Base-by-base conservation (phyloP, 805 yeast species). In the Ogataea thermomethanolica region DNA sequence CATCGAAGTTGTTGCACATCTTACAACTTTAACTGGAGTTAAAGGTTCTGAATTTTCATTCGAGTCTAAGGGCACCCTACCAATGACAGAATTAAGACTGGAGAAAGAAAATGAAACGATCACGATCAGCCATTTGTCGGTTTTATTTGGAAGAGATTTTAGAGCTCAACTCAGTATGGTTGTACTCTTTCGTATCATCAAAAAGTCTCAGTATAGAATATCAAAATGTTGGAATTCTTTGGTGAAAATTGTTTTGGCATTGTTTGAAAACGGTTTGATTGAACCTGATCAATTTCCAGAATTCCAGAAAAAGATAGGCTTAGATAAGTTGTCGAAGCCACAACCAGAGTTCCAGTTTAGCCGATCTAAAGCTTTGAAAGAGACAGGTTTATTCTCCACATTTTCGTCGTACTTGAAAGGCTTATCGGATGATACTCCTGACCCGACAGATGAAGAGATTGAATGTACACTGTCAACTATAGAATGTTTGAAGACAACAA, bases 371-470 rank as follows among this genome's bases (percentile, higher is more conserved):
- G 80, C 83, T 1, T 74, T 79, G 26, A 84, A 79, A 52, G 95
- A 81, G 25, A 71, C 71, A 8, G 88, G 98, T 2, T 57, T 93
- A n/a, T 76, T 93, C 40, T 85, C 95, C 0, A 85, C 98, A 0
- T 81, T 93, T 53, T 89, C 97, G 1, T 87, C 96, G 0, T 91
- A 89, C 55, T 74, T 93, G 62, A 86, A 93, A 48, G 93, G 97
- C 13, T 76, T 81, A 43, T 70, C 83, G 1, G 97, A 89, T 54
- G 95, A 87, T 39, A 79, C 85, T 3, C 81, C 84, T 0, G 98
- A 91, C 60, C 99, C 99, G 9, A 77, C 95, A 2, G 95, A 86
- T 41, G 95, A 87, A 55, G 97, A 91, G 51, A 82, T 93, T 35
- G 95, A 89, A 48, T 76, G 86, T 5, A 86, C 98, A 0, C 61